Base-by-base conservation (phyloP, 2,329 filamentous ascomycete genomes). In the Calonectria pseudoreteaudii region DNA sequence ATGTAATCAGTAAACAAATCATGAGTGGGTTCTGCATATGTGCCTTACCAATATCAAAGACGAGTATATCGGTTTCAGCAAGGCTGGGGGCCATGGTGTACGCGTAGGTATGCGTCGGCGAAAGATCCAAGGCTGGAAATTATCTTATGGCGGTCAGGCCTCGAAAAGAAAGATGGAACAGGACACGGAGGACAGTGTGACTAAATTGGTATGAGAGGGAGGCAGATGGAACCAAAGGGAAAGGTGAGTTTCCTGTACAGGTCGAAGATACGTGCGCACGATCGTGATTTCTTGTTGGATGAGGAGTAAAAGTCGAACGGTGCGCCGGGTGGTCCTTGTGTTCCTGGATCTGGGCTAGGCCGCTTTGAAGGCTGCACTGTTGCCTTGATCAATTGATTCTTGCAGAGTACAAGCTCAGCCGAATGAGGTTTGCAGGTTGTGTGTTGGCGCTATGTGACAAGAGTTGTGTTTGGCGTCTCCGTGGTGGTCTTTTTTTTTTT, bases 21-120 rank as follows among this genome's bases (percentile, higher is more conserved):
- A 50, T 64, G 34, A 31, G 52, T 72, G 47, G 66, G 26, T 66
- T 53, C 65, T 68, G 70, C 79, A 67, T 2, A 58, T 78, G 38
- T 72, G 49, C 78, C 79, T 81, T 83, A 85, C 84, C 84, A 76
- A 85, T 85, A 58, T 85, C 84, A 62, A 85, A 84, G 34, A 85
- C 74, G 36, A 85, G 71, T 30, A 84, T 78, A 66, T 84, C 81
- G 68, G 80, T 81, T 41, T 81, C 76, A 58, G 76, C 78, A 52
- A 84, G 79, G 66, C 77, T 80, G 70, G 76, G 74, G 58, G 77
- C 74, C 78, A 81, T 77, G 31, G 72, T 75, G 62, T 62, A 53
- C 31, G 56, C 38, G 65, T 70, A 58, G 56, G 66, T 44, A 4
- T 62, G 60, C 44, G 67, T 72, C 53, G 68, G 74, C 76, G 76